These are phyloP conservation scores for Capsicum chinense DNA, from an alignment of 257 asterid species.

Conservation along the genomic window DNA sequence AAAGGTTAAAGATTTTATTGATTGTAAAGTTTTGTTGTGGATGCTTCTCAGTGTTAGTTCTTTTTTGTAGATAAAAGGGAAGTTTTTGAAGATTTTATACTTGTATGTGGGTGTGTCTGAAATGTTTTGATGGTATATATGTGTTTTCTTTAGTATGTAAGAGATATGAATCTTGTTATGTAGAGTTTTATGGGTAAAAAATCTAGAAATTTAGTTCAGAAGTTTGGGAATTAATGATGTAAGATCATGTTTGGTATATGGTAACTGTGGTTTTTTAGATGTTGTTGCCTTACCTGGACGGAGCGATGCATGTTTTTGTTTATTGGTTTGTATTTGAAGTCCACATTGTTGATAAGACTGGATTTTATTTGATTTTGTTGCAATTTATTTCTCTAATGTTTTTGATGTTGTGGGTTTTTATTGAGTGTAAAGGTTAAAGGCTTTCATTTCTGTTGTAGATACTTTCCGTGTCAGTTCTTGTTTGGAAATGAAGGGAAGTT, in stretches of 20 bases:
- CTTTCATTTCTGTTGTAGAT: too few species aligned
- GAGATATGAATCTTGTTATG: too few species aligned
- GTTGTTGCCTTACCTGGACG: background rate
- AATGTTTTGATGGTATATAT: background rate
- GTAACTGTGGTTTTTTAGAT: constrained; percentile 27
- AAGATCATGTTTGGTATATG: background rate
- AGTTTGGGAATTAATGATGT: constrained; percentile 19
- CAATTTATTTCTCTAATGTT: background rate
- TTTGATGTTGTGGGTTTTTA: too few species aligned
- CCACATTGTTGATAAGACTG: background rate
- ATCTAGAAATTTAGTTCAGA: background rate
- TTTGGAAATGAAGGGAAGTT: too few species aligned
- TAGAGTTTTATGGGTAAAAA: background rate
- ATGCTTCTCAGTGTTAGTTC: background rate
- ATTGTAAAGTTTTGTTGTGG: background rate
- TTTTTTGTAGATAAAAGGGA: background rate
- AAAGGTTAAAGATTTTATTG: constrained; percentile 7
- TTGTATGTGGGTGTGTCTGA: constrained; percentile 10
- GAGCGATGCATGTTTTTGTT: background rate
- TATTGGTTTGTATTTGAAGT: constrained; percentile 11
- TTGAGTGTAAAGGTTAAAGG: too few species aligned
- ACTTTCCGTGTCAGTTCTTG: too few species aligned
- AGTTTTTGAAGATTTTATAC: background rate
- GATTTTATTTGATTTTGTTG: background rate
- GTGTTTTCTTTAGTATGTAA: background rate